These are phyloP conservation scores for Penicillium cataractarum DNA, from an alignment of 495 filamentous ascomycete genomes.

Conservation along the genomic window DNA sequence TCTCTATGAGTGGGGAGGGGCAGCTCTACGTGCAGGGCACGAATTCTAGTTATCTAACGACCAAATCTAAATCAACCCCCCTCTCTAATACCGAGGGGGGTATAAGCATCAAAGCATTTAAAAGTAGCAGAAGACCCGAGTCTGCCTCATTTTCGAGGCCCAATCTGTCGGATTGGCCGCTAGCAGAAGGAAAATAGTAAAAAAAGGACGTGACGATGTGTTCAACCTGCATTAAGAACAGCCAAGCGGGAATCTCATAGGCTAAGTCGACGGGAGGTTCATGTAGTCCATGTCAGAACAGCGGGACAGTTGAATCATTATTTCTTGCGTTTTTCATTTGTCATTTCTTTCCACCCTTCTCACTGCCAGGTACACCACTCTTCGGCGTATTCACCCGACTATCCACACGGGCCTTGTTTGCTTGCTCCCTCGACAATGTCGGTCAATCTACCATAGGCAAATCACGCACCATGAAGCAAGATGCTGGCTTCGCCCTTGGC, in stretches of 20 bases:
- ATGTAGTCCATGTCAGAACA: conserved; percentile 19
- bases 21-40: conserved; percentile 2
- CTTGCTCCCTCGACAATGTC: not conserved
- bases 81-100: not conserved
- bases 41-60: conserved; percentile 19
- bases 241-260: not conserved
- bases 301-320: conserved; percentile 14
- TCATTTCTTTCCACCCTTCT: not conserved
- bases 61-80: conserved; percentile 19
- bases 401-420: conserved; percentile 2
- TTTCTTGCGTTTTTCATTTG: not conserved
- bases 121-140: not conserved
- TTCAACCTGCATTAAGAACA: conserved; percentile 20
- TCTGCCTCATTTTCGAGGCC: conserved; percentile 13
- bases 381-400: not conserved
- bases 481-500: conserved; percentile 52
- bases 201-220: conserved; percentile 5
- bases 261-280: not conserved
- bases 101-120: not conserved
- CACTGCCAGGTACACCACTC: not conserved
- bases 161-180: conserved; percentile 16
- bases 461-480: conserved; percentile 34
- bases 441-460: not conserved
- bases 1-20: not conserved
- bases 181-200: not conserved